Base-by-base conservation (phyloP, 2,329 filamentous ascomycete genomes). In the Calonectria henricotiae region DNA sequence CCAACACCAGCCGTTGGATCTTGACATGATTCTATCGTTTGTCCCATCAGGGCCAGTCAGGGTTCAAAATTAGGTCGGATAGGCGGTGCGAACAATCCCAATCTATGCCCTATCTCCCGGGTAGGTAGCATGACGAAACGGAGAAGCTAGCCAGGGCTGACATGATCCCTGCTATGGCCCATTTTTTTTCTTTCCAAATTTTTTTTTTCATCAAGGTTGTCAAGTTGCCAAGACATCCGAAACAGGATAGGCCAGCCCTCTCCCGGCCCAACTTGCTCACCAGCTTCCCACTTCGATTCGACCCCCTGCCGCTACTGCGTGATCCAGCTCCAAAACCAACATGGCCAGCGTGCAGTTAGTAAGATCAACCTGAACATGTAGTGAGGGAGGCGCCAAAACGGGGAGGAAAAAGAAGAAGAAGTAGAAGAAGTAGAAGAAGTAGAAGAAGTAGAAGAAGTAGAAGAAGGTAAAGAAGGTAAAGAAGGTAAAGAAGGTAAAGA, bases 221-320 rank as follows among this genome's bases (percentile, higher is more conserved):
- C 51, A 58, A 58, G 51, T 4, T 37, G 51, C 51, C 51, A 58
- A 58, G 51, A 58, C 20, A 27, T 58, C 51, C 51, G 6, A 37
- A 58, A 58, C 2, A 30, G 51, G 51, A 58, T 27, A 25, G 20
- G 17, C 37, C 20, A 35, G 32, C 51, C 51, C 32, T 58, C 6
- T 58, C 15, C 49, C 27, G 30, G 7, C 47, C 51, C 4, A 35
- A 39, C 35, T 20, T 25, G 32, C n/a, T 37, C 51, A 23, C 20
- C 35, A 39, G 12, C 12, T 37, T 39, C 20, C 51, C 35, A 37
- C 35, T 37, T 37, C 5, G 12, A 37, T 13, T 23, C 43, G 43
- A 46, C 11, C 43, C 43, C 43, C n/a, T 30, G 27, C 20, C 20
- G 43, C n/a, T 23, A n/a, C 11, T 8, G 43, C 23, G 9, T 12